Evolutionary conservation across 2,329 filamentous ascomycete species (phyloP), one percentile per base, ranked within the genome.

Genomic region (Domatiomyces catenatus): DNA sequence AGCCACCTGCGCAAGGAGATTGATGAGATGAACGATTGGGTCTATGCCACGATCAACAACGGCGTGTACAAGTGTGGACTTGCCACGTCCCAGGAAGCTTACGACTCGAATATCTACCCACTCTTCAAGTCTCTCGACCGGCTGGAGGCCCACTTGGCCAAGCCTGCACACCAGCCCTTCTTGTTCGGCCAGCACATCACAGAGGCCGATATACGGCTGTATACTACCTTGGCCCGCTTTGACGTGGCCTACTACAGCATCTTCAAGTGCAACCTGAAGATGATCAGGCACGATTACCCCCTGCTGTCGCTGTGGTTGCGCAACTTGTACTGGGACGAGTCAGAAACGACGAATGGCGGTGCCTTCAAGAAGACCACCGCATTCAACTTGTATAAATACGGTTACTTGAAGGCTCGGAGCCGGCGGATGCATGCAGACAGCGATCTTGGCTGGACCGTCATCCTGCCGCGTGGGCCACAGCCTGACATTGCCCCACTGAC

Each of bases 181-280:
- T 79, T 86, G 58, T 86, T 88, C 50, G 87, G 86, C 3, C 68
- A 80, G 46, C 63, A 72, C 32, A 68, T 93, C 55, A 92, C 86
- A 1, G 86, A 93, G 69, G 84, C 81, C 0, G 86, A 92, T 62
- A 74, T 92, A 47, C 67, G 86, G 43, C 69, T 92, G 62, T 83
- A 76, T 59, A 77, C 81, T 18, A 84, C 81, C 0, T 70, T 84
- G 39, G 73, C 81, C 48, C 75, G 81, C 1, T 84, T 84, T 56
- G 82, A 86, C 56, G 69, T 75, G 43, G 81, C 83, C 56, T 90
- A 90, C 64, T 81, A 90, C 56, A 81, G 85, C 64, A 82, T 89
- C 67, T 90, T 90, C 73, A 84, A 84, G 68, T 83, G 79, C 58
- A 83, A 83, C 54, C 59, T 81, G 17, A 77, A 74, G 58, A 79